A percentile compares a stretch with the other conserved stretches of the same genome.
Evolutionary conservation across 305 asterid species (phyloP).

Genomic region (Rubia tinctorum): DNA sequence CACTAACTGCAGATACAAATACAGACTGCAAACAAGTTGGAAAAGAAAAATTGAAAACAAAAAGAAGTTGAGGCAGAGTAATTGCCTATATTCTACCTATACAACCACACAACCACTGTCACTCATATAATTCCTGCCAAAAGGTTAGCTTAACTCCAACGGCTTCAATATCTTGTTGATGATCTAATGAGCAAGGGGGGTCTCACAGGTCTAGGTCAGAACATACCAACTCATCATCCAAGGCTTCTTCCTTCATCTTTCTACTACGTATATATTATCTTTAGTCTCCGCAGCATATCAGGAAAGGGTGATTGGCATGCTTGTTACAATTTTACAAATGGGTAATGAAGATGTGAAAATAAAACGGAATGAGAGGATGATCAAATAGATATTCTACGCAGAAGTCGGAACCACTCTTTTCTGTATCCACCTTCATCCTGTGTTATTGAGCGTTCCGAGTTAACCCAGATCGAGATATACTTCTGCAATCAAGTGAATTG

Average conservation of each 20-base stretch:
- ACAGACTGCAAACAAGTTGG: constrained; percentile 59
- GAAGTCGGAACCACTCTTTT: constrained; percentile 25
- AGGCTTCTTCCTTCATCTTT: constrained; percentile 30
- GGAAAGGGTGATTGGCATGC: constrained; percentile 58
- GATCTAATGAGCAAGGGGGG: constrained; percentile 45
- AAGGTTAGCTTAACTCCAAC: constrained; percentile 64
- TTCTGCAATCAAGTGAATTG: constrained; percentile 46
- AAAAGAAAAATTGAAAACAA: background rate
- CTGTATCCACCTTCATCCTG: constrained; percentile 25
- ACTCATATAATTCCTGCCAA: constrained; percentile 49
- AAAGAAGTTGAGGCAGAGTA: constrained; percentile 33
- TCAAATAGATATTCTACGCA: constrained; percentile 31
- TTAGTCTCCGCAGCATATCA: constrained; percentile 45
- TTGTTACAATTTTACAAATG: constrained; percentile 68
- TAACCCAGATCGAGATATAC: constrained; percentile 61
- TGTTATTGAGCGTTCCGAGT: constrained; percentile 78
- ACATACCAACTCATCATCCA: constrained; percentile 45
- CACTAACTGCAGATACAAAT: constrained; percentile 86
- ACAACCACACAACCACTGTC: constrained; percentile 68
- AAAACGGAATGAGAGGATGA: constrained; percentile 18
- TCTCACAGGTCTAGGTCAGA: constrained; percentile 65
- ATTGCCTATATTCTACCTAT: constrained; percentile 58
- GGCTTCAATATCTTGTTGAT: constrained; percentile 39
- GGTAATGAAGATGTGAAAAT: constrained; percentile 37
- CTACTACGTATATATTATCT: constrained; percentile 20